Percentiles rank a stretch among this genome's conserved stretches.
phyloP scores from a whole-genome alignment of 2,329 filamentous ascomycete species.

The Talaromyces sp. region DNA sequence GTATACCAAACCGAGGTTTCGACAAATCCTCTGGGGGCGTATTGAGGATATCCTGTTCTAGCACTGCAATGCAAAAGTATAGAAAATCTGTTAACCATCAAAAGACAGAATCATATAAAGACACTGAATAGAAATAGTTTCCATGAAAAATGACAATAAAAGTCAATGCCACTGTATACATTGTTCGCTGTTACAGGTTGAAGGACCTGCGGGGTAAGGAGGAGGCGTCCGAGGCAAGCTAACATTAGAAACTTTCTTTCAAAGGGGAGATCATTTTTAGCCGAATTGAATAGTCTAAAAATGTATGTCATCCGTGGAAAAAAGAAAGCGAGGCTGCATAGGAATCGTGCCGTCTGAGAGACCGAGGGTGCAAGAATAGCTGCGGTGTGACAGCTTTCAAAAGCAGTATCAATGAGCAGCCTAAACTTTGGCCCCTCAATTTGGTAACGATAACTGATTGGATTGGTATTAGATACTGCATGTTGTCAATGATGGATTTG shows the following conservation, averaged over 20 bases:
- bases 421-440: neutral
- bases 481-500: neutral
- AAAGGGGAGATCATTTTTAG: too few species aligned
- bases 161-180: neutral
- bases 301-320: neutral
- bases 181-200: too few species aligned
- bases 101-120: neutral
- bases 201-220: neutral
- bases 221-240: neutral
- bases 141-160: neutral
- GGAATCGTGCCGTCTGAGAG: neutral
- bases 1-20: neutral
- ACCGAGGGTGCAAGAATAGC: neutral
- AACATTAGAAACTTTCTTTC: too few species aligned
- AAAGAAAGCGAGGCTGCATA: neutral
- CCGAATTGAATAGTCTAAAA: too few species aligned
- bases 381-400: neutral
- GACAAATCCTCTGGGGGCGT: neutral
- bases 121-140: neutral
- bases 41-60: neutral
- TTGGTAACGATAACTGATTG: neutral
- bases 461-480: neutral
- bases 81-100: neutral
- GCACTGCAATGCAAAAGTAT: neutral
- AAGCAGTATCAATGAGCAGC: neutral